These are phyloP conservation scores for Arachis stenosperma DNA, from an alignment of 306 rosid genomes.

Conservation along the genomic window DNA sequence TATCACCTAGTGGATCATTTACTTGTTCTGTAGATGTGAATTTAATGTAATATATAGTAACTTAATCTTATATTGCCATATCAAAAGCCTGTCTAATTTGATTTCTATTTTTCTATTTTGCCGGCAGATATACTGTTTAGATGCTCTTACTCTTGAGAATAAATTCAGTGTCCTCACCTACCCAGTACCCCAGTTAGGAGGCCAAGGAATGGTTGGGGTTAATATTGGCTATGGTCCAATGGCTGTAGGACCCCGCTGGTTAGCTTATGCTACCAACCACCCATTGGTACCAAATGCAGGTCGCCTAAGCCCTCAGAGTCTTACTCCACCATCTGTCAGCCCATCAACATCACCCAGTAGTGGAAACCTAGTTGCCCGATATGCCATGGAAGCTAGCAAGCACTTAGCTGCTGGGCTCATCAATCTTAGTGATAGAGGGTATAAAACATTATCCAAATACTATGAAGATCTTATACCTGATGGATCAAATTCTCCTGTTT, in stretches of 20 bases:
- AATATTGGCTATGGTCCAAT: constrained; percentile 97
- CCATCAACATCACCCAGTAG: constrained; percentile 93
- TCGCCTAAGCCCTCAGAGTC: constrained; percentile 85
- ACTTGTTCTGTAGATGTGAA: constrained; percentile 26
- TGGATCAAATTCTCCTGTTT: constrained; percentile 86
- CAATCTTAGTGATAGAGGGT: constrained; percentile 91
- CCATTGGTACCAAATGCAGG: constrained; percentile 71
- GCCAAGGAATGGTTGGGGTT: constrained; percentile 81
- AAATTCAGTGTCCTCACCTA: constrained; percentile 90
- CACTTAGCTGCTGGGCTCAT: constrained; percentile 85
- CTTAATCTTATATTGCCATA: constrained; percentile 36
- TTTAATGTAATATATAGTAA: constrained; percentile 6
- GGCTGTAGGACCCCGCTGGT: constrained; percentile 96
- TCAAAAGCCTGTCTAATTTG: constrained; percentile 35
- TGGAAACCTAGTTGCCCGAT: constrained; percentile 91
- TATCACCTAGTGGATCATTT: constrained; percentile 29
- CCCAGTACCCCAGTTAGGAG: constrained; percentile 94
- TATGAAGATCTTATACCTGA: constrained; percentile 89
- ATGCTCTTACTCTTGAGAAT: constrained; percentile 91
- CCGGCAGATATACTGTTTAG: constrained; percentile 94
- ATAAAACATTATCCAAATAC: constrained; percentile 88
- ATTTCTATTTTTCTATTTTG: constrained; percentile 36
- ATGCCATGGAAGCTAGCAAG: constrained; percentile 99
- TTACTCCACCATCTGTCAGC: constrained; percentile 85
- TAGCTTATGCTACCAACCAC: constrained; percentile 87